Evolutionary conservation across 768 basidiomycete genomes (phyloP).

Genomic region (Rhodocollybia butyracea): DNA sequence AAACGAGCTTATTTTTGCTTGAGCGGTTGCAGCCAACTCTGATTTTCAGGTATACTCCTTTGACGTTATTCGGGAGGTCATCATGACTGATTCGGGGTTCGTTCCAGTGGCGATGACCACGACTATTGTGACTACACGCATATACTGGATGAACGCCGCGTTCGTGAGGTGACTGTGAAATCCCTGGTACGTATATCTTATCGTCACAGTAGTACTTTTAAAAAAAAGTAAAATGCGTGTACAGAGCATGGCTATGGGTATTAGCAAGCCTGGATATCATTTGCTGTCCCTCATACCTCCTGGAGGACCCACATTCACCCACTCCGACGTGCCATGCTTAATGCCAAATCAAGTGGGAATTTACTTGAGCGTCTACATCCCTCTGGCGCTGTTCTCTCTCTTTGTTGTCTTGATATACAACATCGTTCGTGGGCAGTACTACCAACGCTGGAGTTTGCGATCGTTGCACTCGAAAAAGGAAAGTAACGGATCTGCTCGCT

Average conservation of each 20-base stretch:
- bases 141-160: constrained; percentile 24
- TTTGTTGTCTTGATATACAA: constrained; percentile 31
- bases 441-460: constrained; percentile 1
- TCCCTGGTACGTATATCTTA: constrained; percentile 47
- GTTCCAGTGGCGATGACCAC: constrained; percentile 83
- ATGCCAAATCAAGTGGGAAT: constrained; percentile 84
- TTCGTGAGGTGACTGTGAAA: constrained; percentile 83
- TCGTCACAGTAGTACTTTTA: background rate
- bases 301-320: constrained; percentile 22
- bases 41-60: constrained; percentile 63
- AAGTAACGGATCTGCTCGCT: background rate
- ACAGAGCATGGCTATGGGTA: constrained; percentile 75
- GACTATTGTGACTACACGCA: constrained; percentile 87
- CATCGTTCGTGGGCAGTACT: constrained; percentile 9
- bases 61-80: background rate
- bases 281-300: constrained; percentile 69
- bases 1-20: constrained; percentile 65
- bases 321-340: constrained; percentile 64
- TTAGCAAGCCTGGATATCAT: constrained; percentile 84
- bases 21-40: constrained; percentile 59
- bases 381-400: constrained; percentile 61
- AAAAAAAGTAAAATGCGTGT: background rate
- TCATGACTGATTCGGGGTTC: constrained; percentile 9
- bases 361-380: constrained; percentile 71
- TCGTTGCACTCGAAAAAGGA: constrained; percentile 8